These are phyloP conservation scores for Microdochium nivale DNA, from an alignment of 2,329 filamentous ascomycete species.

Conservation along the genomic window DNA sequence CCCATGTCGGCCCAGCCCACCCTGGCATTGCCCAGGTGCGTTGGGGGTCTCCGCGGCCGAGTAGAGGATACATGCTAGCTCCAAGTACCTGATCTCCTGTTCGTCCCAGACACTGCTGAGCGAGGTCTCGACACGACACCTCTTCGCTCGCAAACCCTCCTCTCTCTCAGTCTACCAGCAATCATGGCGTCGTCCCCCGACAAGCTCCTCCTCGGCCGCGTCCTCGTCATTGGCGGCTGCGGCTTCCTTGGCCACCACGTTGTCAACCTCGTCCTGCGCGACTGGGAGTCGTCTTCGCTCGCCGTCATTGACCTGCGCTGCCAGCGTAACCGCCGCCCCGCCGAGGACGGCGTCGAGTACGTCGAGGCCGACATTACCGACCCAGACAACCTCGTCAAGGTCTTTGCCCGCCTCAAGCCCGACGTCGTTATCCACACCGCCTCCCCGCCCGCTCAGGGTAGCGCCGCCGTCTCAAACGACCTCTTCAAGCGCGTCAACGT, in stretches of 20 bases:
- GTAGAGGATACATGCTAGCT: too few relatives aligned
- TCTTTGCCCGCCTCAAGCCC: conserved; percentile 61
- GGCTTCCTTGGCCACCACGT: conserved; percentile 81
- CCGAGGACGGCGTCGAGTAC: conserved; percentile 52
- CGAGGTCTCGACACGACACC: not conserved
- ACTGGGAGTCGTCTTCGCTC: conserved; percentile 47
- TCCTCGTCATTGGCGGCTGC: conserved; percentile 75
- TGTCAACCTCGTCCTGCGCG: conserved; percentile 61
- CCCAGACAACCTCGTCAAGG: conserved; percentile 44
- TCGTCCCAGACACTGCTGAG: not conserved
- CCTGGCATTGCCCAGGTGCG: not conserved
- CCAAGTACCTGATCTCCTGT: too few relatives aligned
- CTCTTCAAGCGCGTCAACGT: conserved; percentile 79
- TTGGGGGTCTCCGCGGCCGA: not conserved
- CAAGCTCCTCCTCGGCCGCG: conserved; percentile 50
- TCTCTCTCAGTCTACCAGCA: conserved; percentile 1
- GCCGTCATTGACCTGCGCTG: conserved; percentile 67
- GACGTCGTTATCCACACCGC: conserved; percentile 90
- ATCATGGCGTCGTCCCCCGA: conserved; percentile 12
- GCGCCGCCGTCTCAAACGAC: conserved; percentile 42
- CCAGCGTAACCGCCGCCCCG: conserved; percentile 55
- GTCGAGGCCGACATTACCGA: conserved; percentile 74
- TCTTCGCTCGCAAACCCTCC: not conserved
- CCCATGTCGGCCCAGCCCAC: not conserved
- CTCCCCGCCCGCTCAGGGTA: conserved; percentile 53